Evolutionary conservation across 345 rosid genomes (phyloP).

Genomic region (Boechera divaricarpa): DNA sequence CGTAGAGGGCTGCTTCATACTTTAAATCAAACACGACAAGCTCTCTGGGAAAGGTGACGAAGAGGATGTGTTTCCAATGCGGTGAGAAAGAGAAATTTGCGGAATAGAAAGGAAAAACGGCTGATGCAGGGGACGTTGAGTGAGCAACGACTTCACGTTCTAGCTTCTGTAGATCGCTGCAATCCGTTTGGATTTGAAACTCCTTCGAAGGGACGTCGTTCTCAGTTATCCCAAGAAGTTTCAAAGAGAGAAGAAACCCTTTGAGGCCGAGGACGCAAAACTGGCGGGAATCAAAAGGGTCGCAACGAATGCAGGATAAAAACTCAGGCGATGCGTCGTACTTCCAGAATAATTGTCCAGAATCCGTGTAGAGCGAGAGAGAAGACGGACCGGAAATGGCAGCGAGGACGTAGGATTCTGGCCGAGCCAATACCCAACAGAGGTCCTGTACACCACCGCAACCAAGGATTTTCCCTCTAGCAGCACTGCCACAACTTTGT

Average conservation of each 20-base stretch:
- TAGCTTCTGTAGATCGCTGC: conserved; percentile 59
- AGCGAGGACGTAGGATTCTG: conserved; percentile 60
- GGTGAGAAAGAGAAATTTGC: conserved; percentile 77
- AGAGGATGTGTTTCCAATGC: conserved; percentile 71
- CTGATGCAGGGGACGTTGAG: conserved; percentile 60
- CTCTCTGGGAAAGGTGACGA: conserved; percentile 76
- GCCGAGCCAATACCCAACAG: conserved; percentile 67
- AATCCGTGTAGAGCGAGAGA: conserved; percentile 58
- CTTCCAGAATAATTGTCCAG: conserved; percentile 61
- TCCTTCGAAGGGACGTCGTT: conserved; percentile 55
- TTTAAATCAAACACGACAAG: conserved; percentile 81
- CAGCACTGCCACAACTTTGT: conserved; percentile 47
- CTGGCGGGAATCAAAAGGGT: conserved; percentile 86
- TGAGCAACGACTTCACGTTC: conserved; percentile 57
- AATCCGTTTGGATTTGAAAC: conserved; percentile 62
- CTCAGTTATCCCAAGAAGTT: conserved; percentile 62
- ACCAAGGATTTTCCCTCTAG: conserved; percentile 44
- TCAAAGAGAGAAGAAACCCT: conserved; percentile 68
- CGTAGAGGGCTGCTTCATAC: conserved; percentile 63
- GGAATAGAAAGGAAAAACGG: conserved; percentile 57
- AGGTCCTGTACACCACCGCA: conserved; percentile 70
- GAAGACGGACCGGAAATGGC: conserved; percentile 69
- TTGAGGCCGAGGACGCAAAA: conserved; percentile 67
- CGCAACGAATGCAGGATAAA: conserved; percentile 70
- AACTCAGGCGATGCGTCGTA: conserved; percentile 72